Percentiles rank a stretch among this genome's conserved stretches.
Evolutionary conservation across 78 protist species (phyloP).

Genomic region (Polysphondylium violaceum): DNA sequence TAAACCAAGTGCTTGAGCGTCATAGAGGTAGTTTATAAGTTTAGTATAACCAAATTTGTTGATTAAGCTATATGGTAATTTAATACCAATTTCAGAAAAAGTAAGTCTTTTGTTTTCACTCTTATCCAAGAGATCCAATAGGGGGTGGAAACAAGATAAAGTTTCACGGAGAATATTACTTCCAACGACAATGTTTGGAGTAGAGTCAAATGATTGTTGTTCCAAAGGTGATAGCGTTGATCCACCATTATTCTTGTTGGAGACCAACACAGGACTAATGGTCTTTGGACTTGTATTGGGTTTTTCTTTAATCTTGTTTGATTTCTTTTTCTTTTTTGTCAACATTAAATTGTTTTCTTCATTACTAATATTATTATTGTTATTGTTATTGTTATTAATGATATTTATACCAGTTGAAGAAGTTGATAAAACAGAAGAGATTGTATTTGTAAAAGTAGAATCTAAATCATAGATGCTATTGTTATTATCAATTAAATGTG

Average conservation of each 20-base stretch:
- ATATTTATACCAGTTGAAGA: not conserved
- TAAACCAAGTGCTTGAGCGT: slow-evolving; percentile 69
- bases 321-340: not conserved
- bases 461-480: not conserved
- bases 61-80: slow-evolving; percentile 25
- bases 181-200: not conserved
- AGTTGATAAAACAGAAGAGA: not conserved
- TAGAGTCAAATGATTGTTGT: not conserved
- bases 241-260: slow-evolving; percentile 1
- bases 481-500: not conserved
- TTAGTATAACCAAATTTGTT: slow-evolving; percentile 59
- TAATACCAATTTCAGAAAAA: slow-evolving; percentile 71
- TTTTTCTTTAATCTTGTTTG: not conserved
- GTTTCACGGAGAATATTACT: slow-evolving; percentile 5
- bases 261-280: too few relatives aligned
- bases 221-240: not conserved
- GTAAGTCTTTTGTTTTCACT: slow-evolving; percentile 40
- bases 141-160: slow-evolving; percentile 31
- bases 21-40: slow-evolving; percentile 46
- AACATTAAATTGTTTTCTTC: not conserved
- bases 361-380: slow-evolving; percentile 21
- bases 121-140: slow-evolving; percentile 41
- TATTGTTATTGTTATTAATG: slow-evolving; percentile 21
- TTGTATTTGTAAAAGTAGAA: not conserved
- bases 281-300: slow-evolving; percentile 9